A percentile compares a stretch with the other conserved stretches of the same genome.
These are phyloP conservation scores for Syzygium syzygioides DNA, from an alignment of 441 rosid genomes.

Conservation along the genomic window DNA sequence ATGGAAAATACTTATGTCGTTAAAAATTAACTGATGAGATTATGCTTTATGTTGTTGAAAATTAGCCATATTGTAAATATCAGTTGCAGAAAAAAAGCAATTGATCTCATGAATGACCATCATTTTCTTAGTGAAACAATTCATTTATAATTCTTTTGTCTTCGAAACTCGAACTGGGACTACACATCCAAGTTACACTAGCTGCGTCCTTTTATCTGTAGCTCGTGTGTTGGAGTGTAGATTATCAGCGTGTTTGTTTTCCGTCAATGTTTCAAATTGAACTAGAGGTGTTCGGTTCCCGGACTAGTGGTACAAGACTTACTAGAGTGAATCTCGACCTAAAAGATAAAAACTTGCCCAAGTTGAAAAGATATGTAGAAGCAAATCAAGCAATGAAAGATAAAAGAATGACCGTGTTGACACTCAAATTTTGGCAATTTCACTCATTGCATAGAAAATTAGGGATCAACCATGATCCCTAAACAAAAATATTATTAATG, in stretches of 20 bases:
- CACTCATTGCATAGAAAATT: neutral
- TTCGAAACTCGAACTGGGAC: too few relatives aligned
- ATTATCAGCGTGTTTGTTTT: neutral
- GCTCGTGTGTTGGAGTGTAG: neutral
- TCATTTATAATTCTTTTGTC: too few relatives aligned
- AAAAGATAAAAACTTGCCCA: neutral
- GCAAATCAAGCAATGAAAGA: too few relatives aligned
- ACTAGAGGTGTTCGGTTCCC: neutral
- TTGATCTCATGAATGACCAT: too few relatives aligned
- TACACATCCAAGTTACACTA: too few relatives aligned
- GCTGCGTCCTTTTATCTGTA: neutral
- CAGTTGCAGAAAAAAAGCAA: too few relatives aligned
- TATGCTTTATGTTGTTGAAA: too few relatives aligned
- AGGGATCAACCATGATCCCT: rapidly evolving
- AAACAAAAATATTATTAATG: too few relatives aligned
- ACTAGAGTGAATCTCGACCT: neutral
- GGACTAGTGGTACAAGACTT: neutral
- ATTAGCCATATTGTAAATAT: too few relatives aligned
- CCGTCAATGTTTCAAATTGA: neutral
- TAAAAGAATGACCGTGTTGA: neutral
- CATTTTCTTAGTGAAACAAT: too few relatives aligned
- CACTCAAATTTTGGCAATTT: neutral
- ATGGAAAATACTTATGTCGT: too few relatives aligned
- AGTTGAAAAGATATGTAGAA: neutral
- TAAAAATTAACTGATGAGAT: too few relatives aligned